Evolutionary conservation across 1,284 basidiomycete genomes (phyloP).

Genomic region (Cerrena zonata): DNA sequence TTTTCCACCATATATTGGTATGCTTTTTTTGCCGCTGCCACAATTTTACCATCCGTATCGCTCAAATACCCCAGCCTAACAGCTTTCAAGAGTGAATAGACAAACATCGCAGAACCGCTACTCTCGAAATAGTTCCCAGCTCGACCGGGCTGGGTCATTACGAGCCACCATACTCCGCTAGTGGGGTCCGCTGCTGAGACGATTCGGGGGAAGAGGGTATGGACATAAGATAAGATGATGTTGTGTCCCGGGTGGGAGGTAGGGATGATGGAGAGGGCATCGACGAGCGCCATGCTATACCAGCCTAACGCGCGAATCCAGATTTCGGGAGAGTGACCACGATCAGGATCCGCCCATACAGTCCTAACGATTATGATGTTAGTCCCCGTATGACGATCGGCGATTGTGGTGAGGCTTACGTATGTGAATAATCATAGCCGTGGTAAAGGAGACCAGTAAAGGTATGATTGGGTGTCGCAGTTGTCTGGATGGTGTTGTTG

Average conservation of each 20-base stretch:
- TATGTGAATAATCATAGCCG: slow-evolving; percentile 42
- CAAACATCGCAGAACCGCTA: slow-evolving; percentile 42
- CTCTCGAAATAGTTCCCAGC: slow-evolving; percentile 46
- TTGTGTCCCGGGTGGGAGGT: slow-evolving; percentile 26
- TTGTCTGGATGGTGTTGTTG: slow-evolving; percentile 36
- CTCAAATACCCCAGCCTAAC: slow-evolving; percentile 37
- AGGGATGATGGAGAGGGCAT: slow-evolving; percentile 38
- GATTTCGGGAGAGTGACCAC: slow-evolving; percentile 44
- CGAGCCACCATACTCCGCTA: slow-evolving; percentile 46
- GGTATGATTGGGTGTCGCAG: slow-evolving; percentile 31
- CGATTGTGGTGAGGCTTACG: slow-evolving; percentile 21
- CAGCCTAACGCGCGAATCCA: slow-evolving; percentile 48
- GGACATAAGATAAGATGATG: slow-evolving; percentile 30
- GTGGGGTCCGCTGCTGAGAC: slow-evolving; percentile 35
- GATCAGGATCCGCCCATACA: slow-evolving; percentile 40
- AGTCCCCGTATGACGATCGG: too few relatives aligned
- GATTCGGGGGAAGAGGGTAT: slow-evolving; percentile 32
- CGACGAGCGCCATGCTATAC: slow-evolving; percentile 47
- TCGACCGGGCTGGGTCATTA: slow-evolving; percentile 43
- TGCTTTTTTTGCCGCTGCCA: slow-evolving; percentile 35
- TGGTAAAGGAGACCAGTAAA: slow-evolving; percentile 40
- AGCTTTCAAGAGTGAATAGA: slow-evolving; percentile 41
- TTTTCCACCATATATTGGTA: slow-evolving; percentile 37
- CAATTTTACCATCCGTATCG: slow-evolving; percentile 35
- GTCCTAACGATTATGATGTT: background rate